phyloP scores from a whole-genome alignment of 2,329 filamentous ascomycete genomes.

The Rachicladosporium sp. region DNA sequence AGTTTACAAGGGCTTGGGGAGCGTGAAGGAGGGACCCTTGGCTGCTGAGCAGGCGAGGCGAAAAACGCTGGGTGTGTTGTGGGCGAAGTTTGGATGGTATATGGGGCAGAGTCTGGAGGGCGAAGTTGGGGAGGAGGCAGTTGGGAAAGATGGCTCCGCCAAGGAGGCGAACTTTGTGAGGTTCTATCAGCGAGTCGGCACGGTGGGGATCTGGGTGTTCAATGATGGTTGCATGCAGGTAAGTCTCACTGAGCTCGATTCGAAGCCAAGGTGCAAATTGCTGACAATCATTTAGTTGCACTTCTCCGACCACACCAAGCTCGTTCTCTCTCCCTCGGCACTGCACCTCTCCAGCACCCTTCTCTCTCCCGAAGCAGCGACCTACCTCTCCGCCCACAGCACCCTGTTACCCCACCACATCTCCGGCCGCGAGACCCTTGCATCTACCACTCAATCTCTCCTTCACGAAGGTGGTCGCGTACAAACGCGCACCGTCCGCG shows the following conservation, averaged over 20 bases:
- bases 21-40: slow-evolving; percentile 20
- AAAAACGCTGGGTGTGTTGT: slow-evolving; percentile 45
- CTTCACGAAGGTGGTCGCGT: slow-evolving; percentile 45
- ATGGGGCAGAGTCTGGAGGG: slow-evolving; percentile 39
- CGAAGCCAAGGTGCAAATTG: too few species aligned
- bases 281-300: slow-evolving; percentile 32
- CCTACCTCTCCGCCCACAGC: slow-evolving; percentile 50
- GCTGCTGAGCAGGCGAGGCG: slow-evolving; percentile 32
- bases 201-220: slow-evolving; percentile 72
- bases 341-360: slow-evolving; percentile 68
- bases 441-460: slow-evolving; percentile 60
- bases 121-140: slow-evolving; percentile 17
- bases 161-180: slow-evolving; percentile 48
- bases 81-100: slow-evolving; percentile 60
- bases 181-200: slow-evolving; percentile 71
- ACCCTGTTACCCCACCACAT: slow-evolving; percentile 51
- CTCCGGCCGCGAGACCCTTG: slow-evolving; percentile 58
- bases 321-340: slow-evolving; percentile 64
- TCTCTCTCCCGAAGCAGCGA: slow-evolving; percentile 57
- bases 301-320: slow-evolving; percentile 79
- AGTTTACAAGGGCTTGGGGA: slow-evolving; percentile 41
- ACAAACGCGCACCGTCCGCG: slow-evolving; percentile 45
- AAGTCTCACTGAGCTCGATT: too few species aligned
- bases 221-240: slow-evolving; percentile 67
- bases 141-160: slow-evolving; percentile 26